These are phyloP conservation scores for Serendipita indica DNA, from an alignment of 768 basidiomycete genomes.

Conservation along the genomic window DNA sequence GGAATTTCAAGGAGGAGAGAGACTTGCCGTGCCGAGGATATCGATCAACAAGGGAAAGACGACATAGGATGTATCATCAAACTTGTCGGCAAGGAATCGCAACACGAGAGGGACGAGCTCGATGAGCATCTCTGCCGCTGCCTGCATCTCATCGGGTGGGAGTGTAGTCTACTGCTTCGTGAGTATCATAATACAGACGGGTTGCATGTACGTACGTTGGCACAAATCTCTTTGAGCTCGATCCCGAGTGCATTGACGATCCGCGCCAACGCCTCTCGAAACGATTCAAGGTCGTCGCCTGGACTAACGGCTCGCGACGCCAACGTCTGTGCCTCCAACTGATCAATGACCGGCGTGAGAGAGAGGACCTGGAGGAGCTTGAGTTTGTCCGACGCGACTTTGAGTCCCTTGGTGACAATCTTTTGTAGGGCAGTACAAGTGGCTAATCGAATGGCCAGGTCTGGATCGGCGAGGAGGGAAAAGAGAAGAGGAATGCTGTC, in stretches of 20 bases:
- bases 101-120: constrained; percentile 70
- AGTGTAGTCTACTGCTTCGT: constrained; percentile 16
- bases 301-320: constrained; percentile 42
- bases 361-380: constrained; percentile 82
- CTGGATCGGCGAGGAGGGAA: constrained; percentile 60
- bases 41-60: constrained; percentile 68
- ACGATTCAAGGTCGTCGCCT: constrained; percentile 81
- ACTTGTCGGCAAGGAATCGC: constrained; percentile 77
- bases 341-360: constrained; percentile 64
- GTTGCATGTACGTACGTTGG: constrained; percentile 36
- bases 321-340: constrained; percentile 63
- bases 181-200: neutral
- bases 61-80: constrained; percentile 77
- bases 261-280: constrained; percentile 77
- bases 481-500: constrained; percentile 76
- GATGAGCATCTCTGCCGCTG: constrained; percentile 43
- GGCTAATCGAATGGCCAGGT: constrained; percentile 66
- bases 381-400: constrained; percentile 79
- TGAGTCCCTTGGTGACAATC: constrained; percentile 84
- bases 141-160: constrained; percentile 40
- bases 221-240: constrained; percentile 71
- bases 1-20: neutral
- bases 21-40: constrained; percentile 56
- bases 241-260: constrained; percentile 67
- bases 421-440: constrained; percentile 66